Evolutionary conservation across 768 basidiomycete species (phyloP).

Genomic region (Agaricus sinodeliciosus): DNA sequence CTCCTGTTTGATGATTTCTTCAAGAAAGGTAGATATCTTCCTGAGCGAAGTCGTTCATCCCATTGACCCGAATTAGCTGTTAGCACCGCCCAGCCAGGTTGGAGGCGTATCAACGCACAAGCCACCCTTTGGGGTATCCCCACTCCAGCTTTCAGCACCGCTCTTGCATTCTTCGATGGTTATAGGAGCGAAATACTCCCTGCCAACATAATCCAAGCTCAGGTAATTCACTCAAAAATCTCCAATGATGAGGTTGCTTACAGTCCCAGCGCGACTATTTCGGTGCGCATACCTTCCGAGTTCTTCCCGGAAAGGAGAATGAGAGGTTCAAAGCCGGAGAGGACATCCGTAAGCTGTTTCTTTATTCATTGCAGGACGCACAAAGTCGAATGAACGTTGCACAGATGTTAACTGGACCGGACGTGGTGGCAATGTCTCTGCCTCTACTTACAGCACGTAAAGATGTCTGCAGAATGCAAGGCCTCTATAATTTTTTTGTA

Average conservation of each 20-base stretch:
- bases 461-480: conserved; percentile 7
- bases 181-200: conserved; percentile 94
- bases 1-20: conserved; percentile 97
- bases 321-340: conserved; percentile 68
- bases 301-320: conserved; percentile 89
- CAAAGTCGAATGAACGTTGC: neutral
- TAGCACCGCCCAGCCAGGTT: conserved; percentile 93
- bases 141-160: conserved; percentile 96
- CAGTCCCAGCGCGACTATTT: conserved; percentile 86
- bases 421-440: conserved; percentile 91
- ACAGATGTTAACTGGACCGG: conserved; percentile 98
- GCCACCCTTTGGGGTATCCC: conserved; percentile 97
- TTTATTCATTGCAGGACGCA: neutral
- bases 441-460: conserved; percentile 71
- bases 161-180: conserved; percentile 97
- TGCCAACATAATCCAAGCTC: conserved; percentile 91
- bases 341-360: conserved; percentile 72
- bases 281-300: conserved; percentile 97
- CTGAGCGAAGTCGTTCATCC: neutral
- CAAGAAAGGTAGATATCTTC: conserved; percentile 60
- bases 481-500: conserved; percentile 1
- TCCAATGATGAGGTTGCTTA: neutral
- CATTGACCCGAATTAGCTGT: conserved; percentile 45
- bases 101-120: conserved; percentile 96
- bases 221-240: conserved; percentile 36